A percentile compares a stretch with the other conserved stretches of the same genome.
Evolutionary conservation across 768 basidiomycete species (phyloP).

Genomic region (Cystoderma amianthinum): DNA sequence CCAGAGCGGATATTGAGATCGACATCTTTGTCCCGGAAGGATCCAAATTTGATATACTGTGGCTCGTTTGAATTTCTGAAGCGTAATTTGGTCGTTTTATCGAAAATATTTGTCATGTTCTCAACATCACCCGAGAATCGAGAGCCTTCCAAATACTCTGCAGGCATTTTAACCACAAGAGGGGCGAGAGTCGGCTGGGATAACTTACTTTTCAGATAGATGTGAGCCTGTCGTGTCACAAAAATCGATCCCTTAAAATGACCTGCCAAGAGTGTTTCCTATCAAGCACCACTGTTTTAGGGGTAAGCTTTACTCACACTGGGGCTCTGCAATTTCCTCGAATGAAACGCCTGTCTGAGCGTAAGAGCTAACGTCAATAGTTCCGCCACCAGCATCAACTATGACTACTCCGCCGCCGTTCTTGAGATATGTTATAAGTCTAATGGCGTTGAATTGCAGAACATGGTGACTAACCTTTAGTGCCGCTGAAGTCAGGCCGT

Average conservation of each 20-base stretch:
- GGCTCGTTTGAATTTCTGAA: slow-evolving; percentile 32
- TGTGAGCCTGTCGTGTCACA: slow-evolving; percentile 35
- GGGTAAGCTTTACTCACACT: slow-evolving; percentile 22
- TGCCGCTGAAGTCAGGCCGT: slow-evolving; percentile 30
- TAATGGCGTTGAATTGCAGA: neutral
- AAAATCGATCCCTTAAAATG: slow-evolving; percentile 45
- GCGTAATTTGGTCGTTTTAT: slow-evolving; percentile 37
- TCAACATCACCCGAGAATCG: slow-evolving; percentile 32
- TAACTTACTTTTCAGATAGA: slow-evolving; percentile 29
- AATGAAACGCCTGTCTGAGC: slow-evolving; percentile 22
- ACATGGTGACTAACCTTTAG: slow-evolving; percentile 16
- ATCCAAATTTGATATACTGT: slow-evolving; percentile 42
- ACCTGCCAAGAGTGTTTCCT: slow-evolving; percentile 20
- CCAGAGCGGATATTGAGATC: slow-evolving; percentile 35
- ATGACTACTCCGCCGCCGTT: slow-evolving; percentile 32
- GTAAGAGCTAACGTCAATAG: slow-evolving; percentile 54
- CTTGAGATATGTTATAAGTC: neutral
- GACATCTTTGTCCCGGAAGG: slow-evolving; percentile 31
- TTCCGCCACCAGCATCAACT: slow-evolving; percentile 58
- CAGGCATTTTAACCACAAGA: too few species aligned
- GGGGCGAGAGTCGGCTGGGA: neutral
- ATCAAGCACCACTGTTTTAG: neutral
- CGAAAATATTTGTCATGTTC: slow-evolving; percentile 35
- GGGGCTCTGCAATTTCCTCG: slow-evolving; percentile 41
- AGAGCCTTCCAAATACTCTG: slow-evolving; percentile 34